These are phyloP conservation scores for Colletotrichum sp. DNA, from an alignment of 2,329 filamentous ascomycete genomes.

Conservation along the genomic window DNA sequence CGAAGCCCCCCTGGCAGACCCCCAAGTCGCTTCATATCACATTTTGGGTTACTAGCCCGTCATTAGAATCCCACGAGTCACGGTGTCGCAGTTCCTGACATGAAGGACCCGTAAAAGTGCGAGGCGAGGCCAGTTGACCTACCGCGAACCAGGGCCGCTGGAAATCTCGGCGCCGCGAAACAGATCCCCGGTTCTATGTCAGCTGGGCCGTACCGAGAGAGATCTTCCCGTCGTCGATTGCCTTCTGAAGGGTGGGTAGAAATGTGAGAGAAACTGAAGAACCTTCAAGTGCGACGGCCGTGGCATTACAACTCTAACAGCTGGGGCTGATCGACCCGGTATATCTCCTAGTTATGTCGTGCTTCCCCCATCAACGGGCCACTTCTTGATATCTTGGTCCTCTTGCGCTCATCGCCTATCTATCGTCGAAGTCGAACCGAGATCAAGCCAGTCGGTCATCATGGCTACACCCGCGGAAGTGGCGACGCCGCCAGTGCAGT, in stretches of 20 bases:
- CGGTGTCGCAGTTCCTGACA: neutral
- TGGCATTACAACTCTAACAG: neutral
- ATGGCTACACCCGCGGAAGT: neutral
- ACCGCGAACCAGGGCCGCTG: neutral
- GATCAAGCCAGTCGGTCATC: neutral
- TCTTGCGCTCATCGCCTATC: neutral
- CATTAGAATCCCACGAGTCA: neutral
- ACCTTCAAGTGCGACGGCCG: neutral
- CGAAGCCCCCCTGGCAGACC: neutral
- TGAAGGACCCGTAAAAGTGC: neutral
- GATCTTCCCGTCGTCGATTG: neutral
- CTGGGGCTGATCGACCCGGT: neutral
- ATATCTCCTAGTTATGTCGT: slow-evolving; percentile 1
- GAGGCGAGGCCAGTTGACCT: neutral
- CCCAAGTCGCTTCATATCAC: neutral
- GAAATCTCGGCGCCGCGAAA: neutral
- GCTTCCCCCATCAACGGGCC: neutral
- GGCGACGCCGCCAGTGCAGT: neutral
- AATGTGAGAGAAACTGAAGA: neutral
- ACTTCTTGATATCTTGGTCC: neutral
- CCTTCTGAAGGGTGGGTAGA: neutral
- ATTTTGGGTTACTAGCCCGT: neutral
- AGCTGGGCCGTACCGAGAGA: neutral
- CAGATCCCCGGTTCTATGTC: neutral
- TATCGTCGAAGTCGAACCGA: neutral